phyloP scores from a whole-genome alignment of 2,329 filamentous ascomycete species.

The Arachnopeziza araneosa region DNA sequence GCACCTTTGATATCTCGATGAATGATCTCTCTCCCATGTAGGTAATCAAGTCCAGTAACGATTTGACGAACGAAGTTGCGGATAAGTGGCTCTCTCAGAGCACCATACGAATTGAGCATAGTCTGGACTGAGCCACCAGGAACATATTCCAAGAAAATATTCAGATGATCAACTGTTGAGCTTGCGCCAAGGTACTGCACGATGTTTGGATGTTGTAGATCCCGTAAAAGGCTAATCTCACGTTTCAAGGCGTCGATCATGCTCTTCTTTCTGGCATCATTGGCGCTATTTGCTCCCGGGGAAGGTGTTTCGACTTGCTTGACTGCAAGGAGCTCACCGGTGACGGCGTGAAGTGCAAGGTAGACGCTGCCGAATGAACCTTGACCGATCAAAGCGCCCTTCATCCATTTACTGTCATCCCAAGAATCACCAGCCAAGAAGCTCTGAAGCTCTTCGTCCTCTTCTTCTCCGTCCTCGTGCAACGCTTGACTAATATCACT shows the following conservation, averaged over 20 bases:
- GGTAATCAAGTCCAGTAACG: constrained; percentile 82
- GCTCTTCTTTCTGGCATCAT: constrained; percentile 87
- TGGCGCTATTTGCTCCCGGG: constrained; percentile 70
- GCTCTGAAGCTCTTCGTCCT: constrained; percentile 81
- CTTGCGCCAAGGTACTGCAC: constrained; percentile 97
- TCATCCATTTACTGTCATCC: constrained; percentile 99
- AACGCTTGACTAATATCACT: constrained; percentile 82
- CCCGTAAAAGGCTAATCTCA: constrained; percentile 89
- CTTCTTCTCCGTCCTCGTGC: constrained; percentile 85
- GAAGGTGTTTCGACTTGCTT: constrained; percentile 94
- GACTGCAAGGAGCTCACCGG: constrained; percentile 93
- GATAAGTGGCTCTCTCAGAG: constrained; percentile 85
- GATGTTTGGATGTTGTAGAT: constrained; percentile 93
- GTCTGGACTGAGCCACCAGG: constrained; percentile 95
- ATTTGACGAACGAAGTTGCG: constrained; percentile 97
- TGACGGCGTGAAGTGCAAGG: constrained; percentile 89
- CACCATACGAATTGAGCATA: constrained; percentile 98
- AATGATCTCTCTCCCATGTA: constrained; percentile 93
- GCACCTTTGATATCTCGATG: constrained; percentile 98
- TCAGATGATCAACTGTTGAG: constrained; percentile 83
- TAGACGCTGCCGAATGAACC: constrained; percentile 96
- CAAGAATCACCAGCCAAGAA: constrained; percentile 91
- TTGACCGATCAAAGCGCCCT: constrained; percentile 92
- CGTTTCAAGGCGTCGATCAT: constrained; percentile 98
- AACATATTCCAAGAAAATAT: constrained; percentile 99